Evolutionary conservation across 2,329 filamentous ascomycete genomes (phyloP).

Genomic region (Leptodontidium sp.): DNA sequence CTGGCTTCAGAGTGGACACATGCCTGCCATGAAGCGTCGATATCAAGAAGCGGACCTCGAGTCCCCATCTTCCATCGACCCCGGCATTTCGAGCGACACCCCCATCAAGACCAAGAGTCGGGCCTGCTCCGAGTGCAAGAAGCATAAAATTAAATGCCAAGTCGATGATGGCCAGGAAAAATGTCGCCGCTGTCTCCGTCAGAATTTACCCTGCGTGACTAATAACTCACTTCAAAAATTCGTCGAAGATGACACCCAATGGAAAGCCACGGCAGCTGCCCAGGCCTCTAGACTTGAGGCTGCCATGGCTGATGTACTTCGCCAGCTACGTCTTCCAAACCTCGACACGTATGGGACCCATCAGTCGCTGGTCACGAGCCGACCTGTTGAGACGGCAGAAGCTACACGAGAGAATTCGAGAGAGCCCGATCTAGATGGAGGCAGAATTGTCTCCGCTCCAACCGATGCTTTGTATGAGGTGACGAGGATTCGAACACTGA

Average conservation of each 20-base stretch:
- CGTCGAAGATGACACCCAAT: constrained; percentile 11
- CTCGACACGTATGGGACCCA: not conserved
- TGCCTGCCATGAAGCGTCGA: constrained; percentile 3
- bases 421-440: constrained; percentile 11
- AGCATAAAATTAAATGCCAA: constrained; percentile 12
- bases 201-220: constrained; percentile 6
- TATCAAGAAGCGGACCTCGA: not conserved
- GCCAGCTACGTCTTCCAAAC: constrained; percentile 1
- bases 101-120: constrained; percentile 12
- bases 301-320: constrained; percentile 5
- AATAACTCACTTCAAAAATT: constrained; percentile 13
- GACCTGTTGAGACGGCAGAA: not conserved
- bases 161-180: constrained; percentile 9
- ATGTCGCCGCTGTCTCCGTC: constrained; percentile 6
- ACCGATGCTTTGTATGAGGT: constrained; percentile 4
- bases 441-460: constrained; percentile 4
- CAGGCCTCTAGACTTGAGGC: constrained; percentile 2
- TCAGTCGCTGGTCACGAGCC: not conserved
- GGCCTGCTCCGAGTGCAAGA: constrained; percentile 11
- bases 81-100: not conserved
- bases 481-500: not conserved
- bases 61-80: constrained; percentile 3
- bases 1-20: no score
- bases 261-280: constrained; percentile 1
- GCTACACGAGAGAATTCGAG: constrained; percentile 4